A percentile compares a stretch with the other conserved stretches of the same genome.
These are phyloP conservation scores for Carpediemonas membranifera DNA, from an alignment of 78 protist genomes.

Conservation along the genomic window DNA sequence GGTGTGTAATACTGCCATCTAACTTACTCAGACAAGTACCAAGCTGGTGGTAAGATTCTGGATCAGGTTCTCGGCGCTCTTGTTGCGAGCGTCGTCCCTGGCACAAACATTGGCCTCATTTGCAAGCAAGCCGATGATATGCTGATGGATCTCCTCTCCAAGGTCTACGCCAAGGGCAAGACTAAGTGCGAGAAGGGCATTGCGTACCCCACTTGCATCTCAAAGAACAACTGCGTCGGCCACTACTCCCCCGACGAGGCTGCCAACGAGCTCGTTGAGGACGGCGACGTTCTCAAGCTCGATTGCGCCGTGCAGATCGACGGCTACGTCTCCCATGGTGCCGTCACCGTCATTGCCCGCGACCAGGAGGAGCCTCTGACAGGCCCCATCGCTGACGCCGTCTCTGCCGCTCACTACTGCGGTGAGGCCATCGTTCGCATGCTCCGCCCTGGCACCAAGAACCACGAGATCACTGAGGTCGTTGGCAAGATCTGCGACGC, in stretches of 20 bases:
- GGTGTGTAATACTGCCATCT: too few species aligned
- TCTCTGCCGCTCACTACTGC: conserved; percentile 82
- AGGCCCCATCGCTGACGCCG: conserved; percentile 65
- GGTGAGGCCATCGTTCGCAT: conserved; percentile 55
- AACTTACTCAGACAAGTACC: too few species aligned
- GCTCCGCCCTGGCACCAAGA: conserved; percentile 28
- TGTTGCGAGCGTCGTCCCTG: too few species aligned
- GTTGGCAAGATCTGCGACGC: conserved; percentile 47
- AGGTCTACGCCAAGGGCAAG: conserved; percentile 6
- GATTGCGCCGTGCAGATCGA: conserved; percentile 89
- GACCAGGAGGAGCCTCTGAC: conserved; percentile 10
- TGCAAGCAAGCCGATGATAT: too few species aligned
- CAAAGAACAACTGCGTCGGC: conserved; percentile 77
- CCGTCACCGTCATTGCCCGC: conserved; percentile 70
- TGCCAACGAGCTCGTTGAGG: conserved; percentile 24
- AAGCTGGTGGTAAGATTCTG: too few species aligned
- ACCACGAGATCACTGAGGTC: conserved; percentile 51
- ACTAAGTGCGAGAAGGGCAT: conserved; percentile 65
- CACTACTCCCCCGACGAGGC: conserved; percentile 76
- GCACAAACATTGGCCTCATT: too few species aligned
- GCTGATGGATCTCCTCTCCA: too few species aligned
- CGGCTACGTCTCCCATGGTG: conserved; percentile 72
- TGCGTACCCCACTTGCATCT: conserved; percentile 88
- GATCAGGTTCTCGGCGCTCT: too few species aligned
- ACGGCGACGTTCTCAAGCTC: conserved; percentile 88